Base-by-base conservation (phyloP, 2,329 filamentous ascomycete genomes). In the Colletotrichum camelliae region DNA sequence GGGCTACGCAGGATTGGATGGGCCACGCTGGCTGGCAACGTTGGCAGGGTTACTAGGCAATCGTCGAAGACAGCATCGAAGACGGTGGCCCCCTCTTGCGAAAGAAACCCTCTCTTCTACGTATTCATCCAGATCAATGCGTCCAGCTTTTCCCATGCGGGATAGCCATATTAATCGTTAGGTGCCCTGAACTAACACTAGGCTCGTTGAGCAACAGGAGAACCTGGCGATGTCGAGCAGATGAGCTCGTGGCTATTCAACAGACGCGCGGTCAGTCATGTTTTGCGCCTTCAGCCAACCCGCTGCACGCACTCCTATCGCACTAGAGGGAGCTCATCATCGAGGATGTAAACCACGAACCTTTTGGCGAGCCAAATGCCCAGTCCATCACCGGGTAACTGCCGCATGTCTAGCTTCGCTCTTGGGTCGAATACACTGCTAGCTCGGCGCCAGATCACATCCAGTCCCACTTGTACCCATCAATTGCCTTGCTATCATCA, bases 241-340 rank as follows among this genome's bases (percentile, higher is more conserved):
- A 10, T 55, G 10, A 21, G 52, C 52, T 55, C n/a, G 52, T 55
- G 18, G 2, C 2, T 55, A 3, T 55, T 55, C 52, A 55, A n/a
- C n/a, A 55, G 52, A 55, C 1, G 10, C 10, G n/a, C 1, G 7
- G 13, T 55, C 5, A 55, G 24, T 15, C 4, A 55, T 55, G 10
- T 55, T 24, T 55, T 55, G n/a, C n/a, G 12, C n/a, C n/a, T 55
- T 55, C 52, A 27, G 52, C 15, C n/a, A 24, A 24, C 15, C n/a
- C 10, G 52, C 52, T 16, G 4, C n/a, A 24, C n/a, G n/a, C 52
- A 55, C 1, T 24, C 0, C n/a, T 55, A 55, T 24, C n/a, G 13
- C 52, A 3, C 9, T 0, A 55, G n/a, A 3, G 13, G n/a, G 10
- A 55, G n/a, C 1, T 6, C 13, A 55, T 13, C 4, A 2, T 7